Evolutionary conservation across 2,329 filamentous ascomycete species (phyloP), one percentile per base, ranked within the genome.

Genomic region (Tolypocladium cylindrosporum): DNA sequence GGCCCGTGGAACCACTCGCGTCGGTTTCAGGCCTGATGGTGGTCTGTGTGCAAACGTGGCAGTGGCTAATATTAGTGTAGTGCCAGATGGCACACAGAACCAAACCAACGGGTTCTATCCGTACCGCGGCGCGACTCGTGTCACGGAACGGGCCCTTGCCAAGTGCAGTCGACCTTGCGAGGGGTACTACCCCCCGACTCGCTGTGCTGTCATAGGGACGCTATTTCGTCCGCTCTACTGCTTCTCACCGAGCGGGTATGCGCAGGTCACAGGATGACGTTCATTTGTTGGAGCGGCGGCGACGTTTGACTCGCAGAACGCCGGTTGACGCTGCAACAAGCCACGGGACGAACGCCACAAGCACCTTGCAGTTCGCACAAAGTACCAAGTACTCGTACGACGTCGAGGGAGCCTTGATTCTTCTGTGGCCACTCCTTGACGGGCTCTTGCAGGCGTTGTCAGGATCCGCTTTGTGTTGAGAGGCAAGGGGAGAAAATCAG

Each of bases 121-220:
- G 39, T 19, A 16, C 27, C 3, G 27, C 27, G 8, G 45, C 27
- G 45, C 7, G 45, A 52, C 19, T 36, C 19, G 31, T 51, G 48
- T 31, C 31, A 39, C 54, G 43, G 14, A 34, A 40, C 54, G 53
- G 21, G 41, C 57, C 48, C 63, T 69, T 69, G 63, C 70, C 69
- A 65, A 70, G 66, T 69, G 57, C 56, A 71, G 70, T 61, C 63
- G 65, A 60, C 61, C 67, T 72, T 72, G 70, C 69, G 69, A 72
- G 60, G 39, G 59, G 53, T 57, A 39, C 52, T 36, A 34, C 58
- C 41, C 58, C 41, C 34, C 57, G 51, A 50, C 56, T 61, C 50
- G 24, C 27, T 40, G 27, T 42, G 39, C 48, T 62, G 57, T 53
- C 55, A 61, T 55, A 59, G 43, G 27, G 14, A 39, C 39, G 16